These are phyloP conservation scores for Graphium sp. DNA, from an alignment of 2,329 filamentous ascomycete genomes.

Conservation along the genomic window DNA sequence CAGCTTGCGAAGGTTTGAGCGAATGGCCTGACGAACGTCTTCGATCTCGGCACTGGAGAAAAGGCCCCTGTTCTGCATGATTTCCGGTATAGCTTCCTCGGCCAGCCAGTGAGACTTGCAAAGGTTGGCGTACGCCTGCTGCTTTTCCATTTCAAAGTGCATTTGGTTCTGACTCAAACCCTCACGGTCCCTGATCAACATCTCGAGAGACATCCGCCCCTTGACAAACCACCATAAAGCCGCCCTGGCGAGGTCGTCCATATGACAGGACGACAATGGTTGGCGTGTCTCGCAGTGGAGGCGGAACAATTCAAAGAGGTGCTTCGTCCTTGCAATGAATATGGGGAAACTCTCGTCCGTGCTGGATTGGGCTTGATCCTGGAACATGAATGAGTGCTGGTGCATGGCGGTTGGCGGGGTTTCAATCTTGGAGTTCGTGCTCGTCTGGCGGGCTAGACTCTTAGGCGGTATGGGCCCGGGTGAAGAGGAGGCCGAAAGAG, in stretches of 20 bases:
- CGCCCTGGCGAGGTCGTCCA: conserved; percentile 53
- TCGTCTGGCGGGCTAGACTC: conserved; percentile 7
- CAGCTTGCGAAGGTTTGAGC: conserved; percentile 54
- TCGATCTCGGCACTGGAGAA: conserved; percentile 27
- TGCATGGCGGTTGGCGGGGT: too few species aligned
- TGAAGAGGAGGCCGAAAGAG: too few species aligned
- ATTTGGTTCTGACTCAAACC: conserved; percentile 31
- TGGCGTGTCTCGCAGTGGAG: conserved; percentile 60
- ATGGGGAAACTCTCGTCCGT: conserved; percentile 49
- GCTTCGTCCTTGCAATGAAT: conserved; percentile 54
- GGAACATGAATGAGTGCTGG: conserved; percentile 14
- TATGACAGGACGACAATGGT: conserved; percentile 43
- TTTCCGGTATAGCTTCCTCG: conserved; percentile 33
- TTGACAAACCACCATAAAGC: conserved; percentile 83
- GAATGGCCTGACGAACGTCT: conserved; percentile 35
- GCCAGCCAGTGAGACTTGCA: conserved; percentile 78
- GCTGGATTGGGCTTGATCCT: conserved; percentile 25
- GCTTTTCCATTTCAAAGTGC: conserved; percentile 36
- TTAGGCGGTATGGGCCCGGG: too few species aligned
- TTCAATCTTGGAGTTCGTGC: conserved; percentile 9
- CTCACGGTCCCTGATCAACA: conserved; percentile 48
- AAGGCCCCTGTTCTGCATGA: conserved; percentile 23
- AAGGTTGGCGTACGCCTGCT: conserved; percentile 73
- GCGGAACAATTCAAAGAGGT: conserved; percentile 61
- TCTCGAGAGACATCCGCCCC: conserved; percentile 61